A percentile compares a stretch with the other conserved stretches of the same genome.
Conservation (phyloP, 208 protist genomes). For the Angomonas deanei region DNA sequence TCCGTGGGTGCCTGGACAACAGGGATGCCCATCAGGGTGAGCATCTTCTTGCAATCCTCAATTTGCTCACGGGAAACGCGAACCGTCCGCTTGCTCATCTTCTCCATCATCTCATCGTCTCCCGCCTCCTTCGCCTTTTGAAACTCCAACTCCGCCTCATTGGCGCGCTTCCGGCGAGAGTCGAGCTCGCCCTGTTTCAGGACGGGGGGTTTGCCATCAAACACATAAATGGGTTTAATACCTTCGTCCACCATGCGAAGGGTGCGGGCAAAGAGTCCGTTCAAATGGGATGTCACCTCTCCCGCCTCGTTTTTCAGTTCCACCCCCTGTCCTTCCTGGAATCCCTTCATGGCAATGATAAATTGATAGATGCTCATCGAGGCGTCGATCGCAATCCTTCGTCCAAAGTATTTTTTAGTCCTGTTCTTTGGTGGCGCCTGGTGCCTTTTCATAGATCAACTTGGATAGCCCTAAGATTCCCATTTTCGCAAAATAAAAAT, state of each 20-base stretch:
- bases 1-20: constrained; percentile 96
- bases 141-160: constrained; percentile 91
- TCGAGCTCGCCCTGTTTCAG: constrained; percentile 94
- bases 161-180: constrained; percentile 87
- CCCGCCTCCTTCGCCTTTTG: constrained; percentile 86
- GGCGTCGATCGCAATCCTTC: constrained; percentile 99
- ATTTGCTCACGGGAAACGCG: constrained; percentile 94
- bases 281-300: constrained; percentile 97
- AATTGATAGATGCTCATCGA: constrained; percentile 99
- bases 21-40: constrained; percentile 98
- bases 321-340: constrained; percentile 80
- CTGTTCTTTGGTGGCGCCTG: constrained; percentile 85
- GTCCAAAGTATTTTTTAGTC: constrained; percentile 96
- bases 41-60: constrained; percentile 97
- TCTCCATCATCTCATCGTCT: constrained; percentile 90
- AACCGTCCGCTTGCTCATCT: constrained; percentile 94
- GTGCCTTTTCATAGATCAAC: constrained; percentile 94
- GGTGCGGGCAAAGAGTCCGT: constrained; percentile 97
- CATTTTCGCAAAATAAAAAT: constrained; percentile 57
- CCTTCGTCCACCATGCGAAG: constrained; percentile 97
- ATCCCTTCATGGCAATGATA: constrained; percentile 94
- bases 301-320: constrained; percentile 95
- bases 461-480: constrained; percentile 96
- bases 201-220: constrained; percentile 98
- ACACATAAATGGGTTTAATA: constrained; percentile 99